phyloP scores from a whole-genome alignment of 306 rosid genomes.

The Lablab purpureus region DNA sequence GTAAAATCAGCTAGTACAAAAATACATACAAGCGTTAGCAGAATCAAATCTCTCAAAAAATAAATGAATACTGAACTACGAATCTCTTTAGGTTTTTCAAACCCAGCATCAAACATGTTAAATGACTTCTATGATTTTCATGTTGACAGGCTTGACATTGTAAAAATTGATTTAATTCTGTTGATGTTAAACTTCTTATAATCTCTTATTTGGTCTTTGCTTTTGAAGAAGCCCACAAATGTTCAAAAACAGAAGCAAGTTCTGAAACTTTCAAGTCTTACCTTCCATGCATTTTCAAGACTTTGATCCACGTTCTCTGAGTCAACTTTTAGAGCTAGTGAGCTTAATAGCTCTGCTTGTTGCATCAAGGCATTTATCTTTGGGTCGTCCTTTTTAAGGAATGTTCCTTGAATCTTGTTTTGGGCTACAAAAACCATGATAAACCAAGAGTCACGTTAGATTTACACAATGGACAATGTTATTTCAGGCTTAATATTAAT shows the following conservation, averaged over 20 bases:
- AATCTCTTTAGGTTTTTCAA: constrained; percentile 26
- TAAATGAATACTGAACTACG: constrained; percentile 7
- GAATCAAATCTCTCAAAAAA: constrained; percentile 10
- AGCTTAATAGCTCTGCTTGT: constrained; percentile 94
- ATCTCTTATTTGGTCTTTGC: constrained; percentile 23
- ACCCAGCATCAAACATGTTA: constrained; percentile 25
- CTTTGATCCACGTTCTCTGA: constrained; percentile 89
- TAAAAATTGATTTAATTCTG: not conserved
- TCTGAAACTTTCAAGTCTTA: constrained; percentile 52
- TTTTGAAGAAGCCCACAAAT: constrained; percentile 23
- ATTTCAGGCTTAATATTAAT: constrained; percentile 17
- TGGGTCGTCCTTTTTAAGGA: constrained; percentile 90
- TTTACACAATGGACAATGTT: constrained; percentile 39
- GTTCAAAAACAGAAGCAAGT: constrained; percentile 31
- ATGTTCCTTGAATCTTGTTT: constrained; percentile 73
- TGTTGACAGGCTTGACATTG: constrained; percentile 26
- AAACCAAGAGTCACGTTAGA: constrained; percentile 45
- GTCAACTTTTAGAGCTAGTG: constrained; percentile 85
- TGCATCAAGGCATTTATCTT: constrained; percentile 83
- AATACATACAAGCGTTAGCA: constrained; percentile 12
- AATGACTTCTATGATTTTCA: constrained; percentile 30
- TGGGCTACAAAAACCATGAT: constrained; percentile 56
- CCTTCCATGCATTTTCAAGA: constrained; percentile 99
- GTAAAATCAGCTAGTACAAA: constrained; percentile 13
- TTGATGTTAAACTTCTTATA: constrained; percentile 13